A percentile compares a stretch with the other conserved stretches of the same genome.
Evolutionary conservation across 176 grass and related monocot species (phyloP).

Genomic region (Zizania latifolia): DNA sequence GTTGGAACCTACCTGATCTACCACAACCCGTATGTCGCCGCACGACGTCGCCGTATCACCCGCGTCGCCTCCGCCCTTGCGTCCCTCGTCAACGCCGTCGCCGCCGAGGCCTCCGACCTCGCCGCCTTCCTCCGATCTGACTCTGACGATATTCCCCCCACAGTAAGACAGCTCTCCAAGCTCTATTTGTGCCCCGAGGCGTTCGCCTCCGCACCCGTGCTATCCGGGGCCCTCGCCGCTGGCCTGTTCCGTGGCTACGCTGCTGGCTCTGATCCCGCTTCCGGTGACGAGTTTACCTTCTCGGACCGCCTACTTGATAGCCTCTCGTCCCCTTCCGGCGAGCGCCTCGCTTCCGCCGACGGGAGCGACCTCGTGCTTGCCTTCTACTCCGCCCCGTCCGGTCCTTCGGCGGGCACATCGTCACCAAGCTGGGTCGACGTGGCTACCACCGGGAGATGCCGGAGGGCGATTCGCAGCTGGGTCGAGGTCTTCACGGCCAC

Average conservation of each 20-base stretch:
- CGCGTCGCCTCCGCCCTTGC: conserved; percentile 40
- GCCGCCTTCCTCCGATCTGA: conserved; percentile 46
- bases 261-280: not conserved
- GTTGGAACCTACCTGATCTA: conserved; percentile 42
- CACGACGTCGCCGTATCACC: conserved; percentile 40
- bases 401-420: not conserved
- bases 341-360: conserved; percentile 54
- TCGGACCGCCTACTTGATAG: conserved; percentile 57
- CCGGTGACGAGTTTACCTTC: not conserved
- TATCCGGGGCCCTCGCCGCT: conserved; percentile 48
- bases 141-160: conserved; percentile 38
- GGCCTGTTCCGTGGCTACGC: conserved; percentile 43
- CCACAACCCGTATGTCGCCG: conserved; percentile 47
- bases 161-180: conserved; percentile 52
- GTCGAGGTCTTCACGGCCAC: conserved; percentile 64
- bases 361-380: conserved; percentile 54
- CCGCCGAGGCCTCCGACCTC: conserved; percentile 41
- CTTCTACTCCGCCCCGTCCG: conserved; percentile 35
- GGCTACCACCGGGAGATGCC: conserved; percentile 30
- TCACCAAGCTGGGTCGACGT: conserved; percentile 47
- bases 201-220: conserved; percentile 32
- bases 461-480: conserved; percentile 45
- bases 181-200: conserved; percentile 55
- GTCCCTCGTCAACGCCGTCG: conserved; percentile 46
- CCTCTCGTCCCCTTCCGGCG: conserved; percentile 42